These are phyloP conservation scores for Flaveria robusta DNA, from an alignment of 129 eudicot species.

Conservation along the genomic window DNA sequence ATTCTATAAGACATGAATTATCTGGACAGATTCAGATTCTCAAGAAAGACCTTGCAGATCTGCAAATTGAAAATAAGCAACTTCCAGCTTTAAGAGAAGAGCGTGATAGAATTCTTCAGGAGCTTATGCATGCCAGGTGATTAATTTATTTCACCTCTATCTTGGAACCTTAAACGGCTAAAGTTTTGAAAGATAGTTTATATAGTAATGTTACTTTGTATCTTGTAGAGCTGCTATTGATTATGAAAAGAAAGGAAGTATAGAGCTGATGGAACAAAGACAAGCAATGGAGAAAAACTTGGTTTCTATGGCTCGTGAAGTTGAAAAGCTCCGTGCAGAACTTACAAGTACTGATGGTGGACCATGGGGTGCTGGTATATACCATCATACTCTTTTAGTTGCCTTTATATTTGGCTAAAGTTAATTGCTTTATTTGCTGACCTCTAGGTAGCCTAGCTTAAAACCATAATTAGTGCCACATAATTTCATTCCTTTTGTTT, in stretches of 20 bases:
- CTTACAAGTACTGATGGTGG: constrained; percentile 61
- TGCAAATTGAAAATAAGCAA: constrained; percentile 73
- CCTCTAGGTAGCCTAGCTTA: constrained; percentile 17
- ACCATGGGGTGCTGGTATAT: constrained; percentile 70
- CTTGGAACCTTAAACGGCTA: constrained; percentile 10
- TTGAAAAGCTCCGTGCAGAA: constrained; percentile 86
- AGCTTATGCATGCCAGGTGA: constrained; percentile 86
- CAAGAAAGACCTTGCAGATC: constrained; percentile 57
- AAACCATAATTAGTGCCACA: constrained; percentile 3
- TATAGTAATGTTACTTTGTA: constrained; percentile 13
- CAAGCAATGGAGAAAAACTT: constrained; percentile 83
- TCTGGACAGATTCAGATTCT: constrained; percentile 62
- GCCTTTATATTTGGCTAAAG: constrained; percentile 14
- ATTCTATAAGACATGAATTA: constrained; percentile 55
- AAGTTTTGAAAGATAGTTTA: constrained; percentile 1
- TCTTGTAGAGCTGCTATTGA: constrained; percentile 72
- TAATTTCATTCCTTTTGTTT: background rate
- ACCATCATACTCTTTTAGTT: constrained; percentile 22
- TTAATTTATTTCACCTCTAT: constrained; percentile 8
- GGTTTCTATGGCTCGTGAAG: constrained; percentile 84
- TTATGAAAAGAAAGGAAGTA: constrained; percentile 81
- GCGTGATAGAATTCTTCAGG: constrained; percentile 74
- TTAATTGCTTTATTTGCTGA: constrained; percentile 20
- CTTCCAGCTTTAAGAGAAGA: constrained; percentile 73
- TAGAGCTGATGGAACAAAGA: constrained; percentile 82